Base-by-base conservation (phyloP, 2,329 filamentous ascomycete genomes). In the Chaetomiaceae sp. region DNA sequence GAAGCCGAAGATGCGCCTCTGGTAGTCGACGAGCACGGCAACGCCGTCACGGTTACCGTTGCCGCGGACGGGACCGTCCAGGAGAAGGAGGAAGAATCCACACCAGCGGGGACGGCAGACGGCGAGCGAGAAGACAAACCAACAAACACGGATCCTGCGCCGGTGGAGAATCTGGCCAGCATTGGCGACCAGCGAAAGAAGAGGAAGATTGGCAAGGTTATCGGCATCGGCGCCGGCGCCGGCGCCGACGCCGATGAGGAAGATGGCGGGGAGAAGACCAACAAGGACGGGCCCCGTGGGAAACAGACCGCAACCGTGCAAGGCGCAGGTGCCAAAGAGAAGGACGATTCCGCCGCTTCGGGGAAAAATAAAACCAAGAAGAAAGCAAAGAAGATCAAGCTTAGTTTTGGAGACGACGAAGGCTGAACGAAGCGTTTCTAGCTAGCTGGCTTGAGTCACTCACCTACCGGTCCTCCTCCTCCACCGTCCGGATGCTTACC, bases 1-100 rank as follows among this genome's bases (percentile, higher is more conserved):
- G 83, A 90, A 55, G 86, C 86, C 11, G 88, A 92, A 61, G 88
- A 92, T 66, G 85, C 77, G 45, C 89, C 89, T 0, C 76, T 89
- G 0, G 82, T 89, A 47, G 81, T 94, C 4, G 81, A 92, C 60
- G 87, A 90, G 65, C 75, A 79, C 4, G 86, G 82, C 45, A 86
- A 89, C 50, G 77, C 85, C 27, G 78, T 85, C 27, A 42, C 48
- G 20, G 57, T 69, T 1, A 58, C 53, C 16, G 66, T 78, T 4
- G 71, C 69, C 48, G 65, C 66, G 40, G 74, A 78, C 55, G 76
- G 75, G 7, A 64, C 57, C 4, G 69, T 75, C n/a, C 70, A 65
- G n/a, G 61, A 57, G 27, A 66, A 56, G 33, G 62, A 57, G 27
- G 66, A 56, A 30, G 62, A 53, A 21, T 20, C 10, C 9, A 16